Evolutionary conservation across 2,329 filamentous ascomycete species (phyloP).

Genomic region (Ilyonectria destructans): DNA sequence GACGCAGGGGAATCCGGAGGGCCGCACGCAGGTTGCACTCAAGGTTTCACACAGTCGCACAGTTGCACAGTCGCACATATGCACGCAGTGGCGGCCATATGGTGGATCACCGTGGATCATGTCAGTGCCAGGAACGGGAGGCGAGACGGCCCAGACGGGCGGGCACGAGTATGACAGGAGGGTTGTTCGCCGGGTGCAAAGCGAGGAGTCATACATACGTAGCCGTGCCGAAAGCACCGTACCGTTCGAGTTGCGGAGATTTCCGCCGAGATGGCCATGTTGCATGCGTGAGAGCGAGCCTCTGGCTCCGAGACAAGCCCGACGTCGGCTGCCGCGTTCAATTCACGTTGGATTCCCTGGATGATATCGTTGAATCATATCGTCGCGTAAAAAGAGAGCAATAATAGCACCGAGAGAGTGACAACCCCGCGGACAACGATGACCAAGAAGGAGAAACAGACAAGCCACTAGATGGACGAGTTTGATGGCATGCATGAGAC

Average conservation of each 20-base stretch:
- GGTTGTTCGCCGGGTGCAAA: neutral
- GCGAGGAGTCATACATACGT: conserved; percentile 21
- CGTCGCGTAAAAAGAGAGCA: neutral
- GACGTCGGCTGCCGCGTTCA: conserved; percentile 12
- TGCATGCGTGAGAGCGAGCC: conserved; percentile 24
- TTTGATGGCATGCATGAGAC: conserved; percentile 29
- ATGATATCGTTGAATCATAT: neutral
- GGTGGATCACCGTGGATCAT: conserved; percentile 32
- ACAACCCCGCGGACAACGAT: neutral
- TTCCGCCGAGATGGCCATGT: conserved; percentile 32
- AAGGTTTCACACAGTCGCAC: conserved; percentile 26
- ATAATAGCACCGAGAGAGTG: neutral
- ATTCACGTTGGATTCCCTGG: conserved; percentile 7
- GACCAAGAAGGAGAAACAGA: neutral
- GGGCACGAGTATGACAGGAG: conserved; percentile 23
- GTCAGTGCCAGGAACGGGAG: conserved; percentile 28
- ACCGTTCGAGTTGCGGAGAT: conserved; percentile 10
- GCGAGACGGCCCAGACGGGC: conserved; percentile 16
- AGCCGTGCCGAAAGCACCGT: conserved; percentile 2
- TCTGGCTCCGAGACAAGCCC: conserved; percentile 32
- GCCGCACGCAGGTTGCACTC: neutral
- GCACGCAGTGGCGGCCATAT: conserved; percentile 25
- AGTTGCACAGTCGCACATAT: conserved; percentile 24
- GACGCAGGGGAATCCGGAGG: conserved; percentile 36
- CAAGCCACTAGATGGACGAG: conserved; percentile 23